Base-by-base conservation (phyloP, 306 rosid species). In the Mimosa pudica region DNA sequence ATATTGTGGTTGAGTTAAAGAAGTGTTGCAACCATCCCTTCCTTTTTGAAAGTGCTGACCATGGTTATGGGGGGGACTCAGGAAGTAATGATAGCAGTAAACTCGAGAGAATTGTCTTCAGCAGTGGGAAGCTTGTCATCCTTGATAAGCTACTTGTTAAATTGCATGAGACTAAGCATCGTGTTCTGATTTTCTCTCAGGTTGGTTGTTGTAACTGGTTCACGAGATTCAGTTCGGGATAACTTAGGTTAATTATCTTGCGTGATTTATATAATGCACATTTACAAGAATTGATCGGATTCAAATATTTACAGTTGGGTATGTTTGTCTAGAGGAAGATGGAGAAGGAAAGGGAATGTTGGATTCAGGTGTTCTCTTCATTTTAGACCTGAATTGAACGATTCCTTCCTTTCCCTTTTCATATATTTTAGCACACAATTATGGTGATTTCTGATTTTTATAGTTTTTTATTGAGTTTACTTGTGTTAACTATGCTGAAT, bases 21-120 rank as follows among this genome's bases (percentile, higher is more conserved):
- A 96, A 96, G 85, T 96, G 99, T 89, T 96, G 99, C 89, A 96
- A 96, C 76, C 99, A 96, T 86, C 99, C 99, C 74, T 96, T 96
- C 86, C 89, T 96, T 74, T 96, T 96, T 82, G 98, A 96, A 87
- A 96, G 99, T 86, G 99, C 99, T 63, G 99, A 96, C 88, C 97
- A 96, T 90, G 99, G 99, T 84, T 96, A 96, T 88, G 99, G 99
- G 68, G 98, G 98, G 80, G 89, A 91, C 85, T 88, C 91, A 0
- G 89, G 84, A 67, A 85, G 83, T 66, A 80, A 83, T 82, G 97
- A 93, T 80, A 91, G 89, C 85, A 91, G 90, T 86, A 93, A 96
- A 82, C 81, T 93, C 71, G 99, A 96, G 85, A 92, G 97, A 86
- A 90, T 88, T 71, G 88, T 96, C 86, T 90, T 92, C 81, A 96